These are phyloP conservation scores for Suhomyces sp. DNA, from an alignment of 805 yeast genomes.

Conservation along the genomic window DNA sequence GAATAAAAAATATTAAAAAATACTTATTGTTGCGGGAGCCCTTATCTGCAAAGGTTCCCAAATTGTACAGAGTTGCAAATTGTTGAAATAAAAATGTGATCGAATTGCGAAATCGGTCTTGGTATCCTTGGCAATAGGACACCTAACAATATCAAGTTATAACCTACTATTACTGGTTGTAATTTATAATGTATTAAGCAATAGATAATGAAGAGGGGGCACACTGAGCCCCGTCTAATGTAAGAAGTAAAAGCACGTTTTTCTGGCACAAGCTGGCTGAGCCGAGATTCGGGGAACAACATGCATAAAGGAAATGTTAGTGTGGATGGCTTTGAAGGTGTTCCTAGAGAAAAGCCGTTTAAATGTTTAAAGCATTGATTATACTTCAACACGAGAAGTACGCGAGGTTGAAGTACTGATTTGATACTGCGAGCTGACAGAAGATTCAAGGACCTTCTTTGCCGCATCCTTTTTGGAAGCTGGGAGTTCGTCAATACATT, in stretches of 20 bases:
- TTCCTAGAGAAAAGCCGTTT: neutral
- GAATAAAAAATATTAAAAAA: neutral
- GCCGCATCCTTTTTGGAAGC: neutral
- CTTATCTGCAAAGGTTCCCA: neutral
- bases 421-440: conserved; percentile 4
- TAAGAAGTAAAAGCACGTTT: neutral
- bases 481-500: conserved; percentile 30
- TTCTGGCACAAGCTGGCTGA: neutral
- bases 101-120: neutral
- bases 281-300: neutral
- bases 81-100: neutral
- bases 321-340: neutral
- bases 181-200: neutral
- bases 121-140: neutral
- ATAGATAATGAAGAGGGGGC: neutral
- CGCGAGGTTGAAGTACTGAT: conserved; percentile 2
- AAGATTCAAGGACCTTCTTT: conserved; percentile 8
- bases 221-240: neutral
- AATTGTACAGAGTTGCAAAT: neutral
- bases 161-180: neutral
- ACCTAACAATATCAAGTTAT: neutral
- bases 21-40: neutral
- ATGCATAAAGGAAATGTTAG: neutral
- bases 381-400: conserved; percentile 2
- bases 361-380: neutral